Percentiles rank a stretch among this genome's conserved stretches.
phyloP scores from a whole-genome alignment of 257 asterid genomes.

The Henckelia pumila region DNA sequence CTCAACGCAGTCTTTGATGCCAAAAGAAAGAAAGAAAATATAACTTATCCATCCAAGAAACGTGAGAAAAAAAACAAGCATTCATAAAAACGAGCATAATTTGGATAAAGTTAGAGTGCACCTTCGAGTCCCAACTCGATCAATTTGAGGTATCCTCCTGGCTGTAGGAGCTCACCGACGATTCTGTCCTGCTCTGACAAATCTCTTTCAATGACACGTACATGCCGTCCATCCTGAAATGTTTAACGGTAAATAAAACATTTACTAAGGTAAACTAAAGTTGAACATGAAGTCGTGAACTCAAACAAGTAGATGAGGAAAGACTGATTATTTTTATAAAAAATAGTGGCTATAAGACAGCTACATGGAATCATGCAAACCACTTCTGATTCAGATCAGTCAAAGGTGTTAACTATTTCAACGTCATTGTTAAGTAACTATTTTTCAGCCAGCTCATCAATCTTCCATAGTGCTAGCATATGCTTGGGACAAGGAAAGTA shows the following conservation, averaged over 20 bases:
- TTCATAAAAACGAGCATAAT: neutral
- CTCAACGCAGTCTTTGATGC: conserved; percentile 47
- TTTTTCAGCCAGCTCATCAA: neutral
- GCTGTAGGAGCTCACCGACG: conserved; percentile 47
- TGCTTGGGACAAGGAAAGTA: neutral
- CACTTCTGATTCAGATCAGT: neutral
- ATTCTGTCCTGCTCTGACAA: conserved; percentile 42
- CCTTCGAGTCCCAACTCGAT: conserved; percentile 46
- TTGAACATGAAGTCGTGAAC: neutral
- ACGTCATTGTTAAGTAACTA: neutral
- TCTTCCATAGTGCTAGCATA: neutral
- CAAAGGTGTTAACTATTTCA: neutral
- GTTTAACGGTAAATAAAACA: neutral
- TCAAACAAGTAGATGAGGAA: neutral
- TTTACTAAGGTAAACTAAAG: neutral
- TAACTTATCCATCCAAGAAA: too few relatives aligned
- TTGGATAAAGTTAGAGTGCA: neutral
- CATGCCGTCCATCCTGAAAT: conserved; percentile 43
- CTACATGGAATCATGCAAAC: neutral
- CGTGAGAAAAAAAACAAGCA: neutral
- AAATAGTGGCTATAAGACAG: neutral
- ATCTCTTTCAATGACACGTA: conserved; percentile 46
- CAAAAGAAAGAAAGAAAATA: neutral
- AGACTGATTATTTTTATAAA: too few relatives aligned
- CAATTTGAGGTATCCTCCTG: conserved; percentile 49